Evolutionary conservation across 768 basidiomycete genomes (phyloP).

Genomic region (Mrakia blollopis): DNA sequence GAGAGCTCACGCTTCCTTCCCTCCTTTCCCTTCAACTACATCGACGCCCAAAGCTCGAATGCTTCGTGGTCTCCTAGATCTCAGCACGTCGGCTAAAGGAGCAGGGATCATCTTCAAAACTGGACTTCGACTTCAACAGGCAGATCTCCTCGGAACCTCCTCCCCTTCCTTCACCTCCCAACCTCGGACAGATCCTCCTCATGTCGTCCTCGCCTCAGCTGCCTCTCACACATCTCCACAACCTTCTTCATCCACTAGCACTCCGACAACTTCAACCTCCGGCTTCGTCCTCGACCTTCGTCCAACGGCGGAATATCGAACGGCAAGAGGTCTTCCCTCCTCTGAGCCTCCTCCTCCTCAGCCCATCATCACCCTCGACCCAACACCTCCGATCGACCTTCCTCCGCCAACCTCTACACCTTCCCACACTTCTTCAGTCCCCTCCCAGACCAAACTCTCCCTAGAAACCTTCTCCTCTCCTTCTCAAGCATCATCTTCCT

Average conservation of each 20-base stretch:
- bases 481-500: too few relatives aligned
- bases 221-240: neutral
- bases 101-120: slow-evolving; percentile 26
- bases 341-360: neutral
- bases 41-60: slow-evolving; percentile 1
- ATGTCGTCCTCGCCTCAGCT: neutral
- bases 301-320: neutral
- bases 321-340: neutral
- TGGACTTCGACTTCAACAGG: slow-evolving; percentile 22
- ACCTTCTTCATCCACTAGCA: too few relatives aligned
- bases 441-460: neutral
- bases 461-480: neutral
- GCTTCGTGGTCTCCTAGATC: slow-evolving; percentile 22
- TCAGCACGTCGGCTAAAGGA: slow-evolving; percentile 16
- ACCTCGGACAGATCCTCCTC: neutral
- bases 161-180: too few relatives aligned
- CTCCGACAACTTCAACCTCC: neutral
- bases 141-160: slow-evolving; percentile 16
- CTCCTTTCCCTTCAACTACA: neutral
- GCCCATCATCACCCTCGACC: neutral
- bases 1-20: neutral
- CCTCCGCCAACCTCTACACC: neutral
- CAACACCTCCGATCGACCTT: neutral
- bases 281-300: slow-evolving; percentile 18
- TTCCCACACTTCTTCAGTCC: neutral